These are phyloP conservation scores for Vitis cinerea DNA, from an alignment of 164 flowering plant species.

Conservation along the genomic window DNA sequence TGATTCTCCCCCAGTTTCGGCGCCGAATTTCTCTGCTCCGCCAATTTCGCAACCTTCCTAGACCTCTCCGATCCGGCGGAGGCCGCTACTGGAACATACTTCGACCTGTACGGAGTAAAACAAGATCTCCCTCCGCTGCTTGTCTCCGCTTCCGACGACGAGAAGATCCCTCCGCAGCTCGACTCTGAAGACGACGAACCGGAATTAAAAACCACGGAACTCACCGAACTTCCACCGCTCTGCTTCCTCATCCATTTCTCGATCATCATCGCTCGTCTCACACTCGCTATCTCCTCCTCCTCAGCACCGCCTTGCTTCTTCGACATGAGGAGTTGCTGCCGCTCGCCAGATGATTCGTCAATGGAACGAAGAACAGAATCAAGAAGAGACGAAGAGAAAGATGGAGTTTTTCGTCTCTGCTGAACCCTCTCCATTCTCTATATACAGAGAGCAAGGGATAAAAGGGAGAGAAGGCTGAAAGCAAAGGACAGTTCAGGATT, in stretches of 20 bases:
- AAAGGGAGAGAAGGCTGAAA: neutral
- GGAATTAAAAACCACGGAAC: slow-evolving; percentile 9
- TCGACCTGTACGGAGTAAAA: slow-evolving; percentile 4
- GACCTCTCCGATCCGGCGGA: neutral
- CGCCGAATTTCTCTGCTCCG: slow-evolving; percentile 1
- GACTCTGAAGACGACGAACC: slow-evolving; percentile 32
- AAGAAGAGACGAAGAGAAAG: slow-evolving; percentile 41
- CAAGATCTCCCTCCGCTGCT: slow-evolving; percentile 14
- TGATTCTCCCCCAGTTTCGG: neutral
- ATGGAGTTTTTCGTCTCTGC: slow-evolving; percentile 34
- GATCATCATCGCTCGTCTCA: slow-evolving; percentile 24
- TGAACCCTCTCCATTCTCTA: slow-evolving; percentile 12
- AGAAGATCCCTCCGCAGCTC: slow-evolving; percentile 18
- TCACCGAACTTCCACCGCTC: neutral
- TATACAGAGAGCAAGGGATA: neutral
- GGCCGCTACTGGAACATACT: neutral
- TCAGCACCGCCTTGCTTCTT: slow-evolving; percentile 17
- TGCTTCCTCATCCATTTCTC: slow-evolving; percentile 32
- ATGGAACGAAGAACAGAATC: slow-evolving; percentile 35
- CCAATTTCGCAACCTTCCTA: neutral
- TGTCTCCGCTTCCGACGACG: slow-evolving; percentile 30
- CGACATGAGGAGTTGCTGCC: neutral
- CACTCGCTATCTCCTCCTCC: slow-evolving; percentile 5
- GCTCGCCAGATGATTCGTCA: slow-evolving; percentile 18
- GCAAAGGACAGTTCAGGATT: neutral